Evolutionary conservation across 208 protist species (phyloP).

Genomic region (Crithidia sp.): DNA sequence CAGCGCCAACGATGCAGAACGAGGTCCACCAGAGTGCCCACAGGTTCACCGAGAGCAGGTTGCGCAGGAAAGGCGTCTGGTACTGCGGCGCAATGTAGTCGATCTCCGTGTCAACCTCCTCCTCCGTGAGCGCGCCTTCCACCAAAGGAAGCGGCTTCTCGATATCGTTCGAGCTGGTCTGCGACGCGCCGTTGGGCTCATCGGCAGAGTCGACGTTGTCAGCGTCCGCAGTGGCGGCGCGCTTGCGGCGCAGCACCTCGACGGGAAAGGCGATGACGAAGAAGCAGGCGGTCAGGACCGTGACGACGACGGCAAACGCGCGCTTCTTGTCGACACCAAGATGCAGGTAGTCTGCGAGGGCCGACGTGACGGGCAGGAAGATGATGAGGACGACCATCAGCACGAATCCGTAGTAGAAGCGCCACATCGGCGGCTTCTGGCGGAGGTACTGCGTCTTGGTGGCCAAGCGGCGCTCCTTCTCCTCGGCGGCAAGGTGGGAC

Average conservation of each 20-base stretch:
- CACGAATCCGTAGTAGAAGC: slow-evolving; percentile 62
- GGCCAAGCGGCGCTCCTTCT: slow-evolving; percentile 30
- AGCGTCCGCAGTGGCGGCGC: neutral
- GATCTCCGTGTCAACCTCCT: slow-evolving; percentile 31
- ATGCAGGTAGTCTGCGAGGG: slow-evolving; percentile 39
- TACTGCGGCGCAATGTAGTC: slow-evolving; percentile 66
- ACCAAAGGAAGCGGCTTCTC: slow-evolving; percentile 6
- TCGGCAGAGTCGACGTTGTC: neutral
- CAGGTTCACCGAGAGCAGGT: slow-evolving; percentile 37
- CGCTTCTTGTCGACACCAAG: slow-evolving; percentile 24
- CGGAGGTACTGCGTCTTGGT: slow-evolving; percentile 42
- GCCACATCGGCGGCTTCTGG: slow-evolving; percentile 62
- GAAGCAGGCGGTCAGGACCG: slow-evolving; percentile 32
- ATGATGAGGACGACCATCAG: slow-evolving; percentile 60
- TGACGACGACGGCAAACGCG: slow-evolving; percentile 49
- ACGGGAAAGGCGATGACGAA: slow-evolving; percentile 31
- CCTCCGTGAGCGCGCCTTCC: neutral
- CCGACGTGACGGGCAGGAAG: slow-evolving; percentile 56
- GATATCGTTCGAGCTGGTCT: neutral
- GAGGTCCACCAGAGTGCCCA: slow-evolving; percentile 36
- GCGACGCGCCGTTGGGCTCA: neutral
- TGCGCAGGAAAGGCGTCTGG: slow-evolving; percentile 40
- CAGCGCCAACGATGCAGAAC: slow-evolving; percentile 34
- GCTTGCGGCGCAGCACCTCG: neutral
- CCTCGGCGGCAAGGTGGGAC: slow-evolving; percentile 31